Conservation (phyloP, 345 rosid genomes). For the Turnera subulata region DNA sequence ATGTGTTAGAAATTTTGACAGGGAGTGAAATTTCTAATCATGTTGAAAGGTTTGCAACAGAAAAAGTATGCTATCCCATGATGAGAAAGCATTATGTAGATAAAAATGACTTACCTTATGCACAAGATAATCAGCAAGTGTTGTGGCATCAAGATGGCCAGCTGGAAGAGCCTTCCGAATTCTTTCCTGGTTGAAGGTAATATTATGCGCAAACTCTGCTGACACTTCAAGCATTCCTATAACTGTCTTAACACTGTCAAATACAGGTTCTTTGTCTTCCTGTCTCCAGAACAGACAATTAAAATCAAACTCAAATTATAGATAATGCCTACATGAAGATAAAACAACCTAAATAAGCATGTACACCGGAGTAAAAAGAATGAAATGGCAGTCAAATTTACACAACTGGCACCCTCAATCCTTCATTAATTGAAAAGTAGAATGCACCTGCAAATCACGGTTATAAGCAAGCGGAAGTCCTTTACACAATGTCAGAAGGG, state of each 20-base stretch:
- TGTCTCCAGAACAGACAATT: slow-evolving; percentile 24
- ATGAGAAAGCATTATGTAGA: too few species aligned
- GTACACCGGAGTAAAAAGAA: neutral
- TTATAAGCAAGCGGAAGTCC: slow-evolving; percentile 97
- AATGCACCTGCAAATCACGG: slow-evolving; percentile 77
- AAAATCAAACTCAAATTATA: slow-evolving; percentile 2
- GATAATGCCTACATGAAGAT: neutral
- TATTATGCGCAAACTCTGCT: slow-evolving; percentile 84
- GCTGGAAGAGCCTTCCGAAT: slow-evolving; percentile 76
- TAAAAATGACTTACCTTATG: slow-evolving; percentile 52
- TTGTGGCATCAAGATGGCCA: slow-evolving; percentile 93
- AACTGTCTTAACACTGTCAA: slow-evolving; percentile 81
- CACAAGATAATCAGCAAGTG: slow-evolving; percentile 93
- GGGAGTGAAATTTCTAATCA: too few species aligned
- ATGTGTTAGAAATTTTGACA: too few species aligned
- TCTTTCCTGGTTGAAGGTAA: slow-evolving; percentile 61
- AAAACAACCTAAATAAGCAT: neutral
- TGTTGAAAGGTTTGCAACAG: too few species aligned
- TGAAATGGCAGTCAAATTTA: neutral
- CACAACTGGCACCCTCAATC: neutral
- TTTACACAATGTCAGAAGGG: slow-evolving; percentile 84
- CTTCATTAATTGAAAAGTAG: neutral
- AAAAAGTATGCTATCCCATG: neutral
- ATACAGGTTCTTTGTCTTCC: slow-evolving; percentile 95
- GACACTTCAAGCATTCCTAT: slow-evolving; percentile 92